These are phyloP conservation scores for Dipteronia sinensis DNA, from an alignment of 345 rosid species.

Conservation along the genomic window DNA sequence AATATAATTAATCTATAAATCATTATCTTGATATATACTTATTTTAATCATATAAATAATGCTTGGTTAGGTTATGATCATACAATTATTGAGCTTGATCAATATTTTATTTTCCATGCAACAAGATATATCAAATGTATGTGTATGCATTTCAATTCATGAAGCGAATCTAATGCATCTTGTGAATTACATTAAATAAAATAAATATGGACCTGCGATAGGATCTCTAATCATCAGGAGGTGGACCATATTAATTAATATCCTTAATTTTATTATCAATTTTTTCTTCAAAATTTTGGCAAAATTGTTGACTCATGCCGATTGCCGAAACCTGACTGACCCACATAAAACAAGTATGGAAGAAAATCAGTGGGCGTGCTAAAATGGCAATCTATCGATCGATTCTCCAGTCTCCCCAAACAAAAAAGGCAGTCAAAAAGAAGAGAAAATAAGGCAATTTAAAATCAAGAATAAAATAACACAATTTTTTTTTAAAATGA, in stretches of 20 bases:
- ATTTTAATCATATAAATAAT: too few species aligned
- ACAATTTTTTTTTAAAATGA: background rate
- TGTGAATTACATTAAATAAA: too few species aligned
- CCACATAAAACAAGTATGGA: background rate
- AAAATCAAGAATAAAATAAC: background rate
- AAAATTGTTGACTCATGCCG: too few species aligned
- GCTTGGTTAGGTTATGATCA: background rate
- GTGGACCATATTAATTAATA: background rate
- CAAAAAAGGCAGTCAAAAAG: constrained; percentile 12
- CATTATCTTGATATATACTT: background rate
- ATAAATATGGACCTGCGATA: background rate
- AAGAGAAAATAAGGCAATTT: background rate
- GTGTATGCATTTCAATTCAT: background rate
- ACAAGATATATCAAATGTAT: background rate
- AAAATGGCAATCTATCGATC: constrained; percentile 9
- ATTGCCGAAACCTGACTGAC: background rate
- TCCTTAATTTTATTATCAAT: background rate
- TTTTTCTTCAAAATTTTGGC: background rate
- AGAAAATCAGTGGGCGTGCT: background rate
- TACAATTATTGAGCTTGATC: background rate
- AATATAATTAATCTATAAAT: too few species aligned
- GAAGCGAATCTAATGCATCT: too few species aligned
- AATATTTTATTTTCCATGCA: background rate
- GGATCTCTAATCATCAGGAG: constrained; percentile 12
- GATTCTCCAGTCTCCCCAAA: constrained; percentile 3